Evolutionary conservation across 2,329 filamentous ascomycete genomes (phyloP).

Genomic region (Colletotrichum cuscutae): DNA sequence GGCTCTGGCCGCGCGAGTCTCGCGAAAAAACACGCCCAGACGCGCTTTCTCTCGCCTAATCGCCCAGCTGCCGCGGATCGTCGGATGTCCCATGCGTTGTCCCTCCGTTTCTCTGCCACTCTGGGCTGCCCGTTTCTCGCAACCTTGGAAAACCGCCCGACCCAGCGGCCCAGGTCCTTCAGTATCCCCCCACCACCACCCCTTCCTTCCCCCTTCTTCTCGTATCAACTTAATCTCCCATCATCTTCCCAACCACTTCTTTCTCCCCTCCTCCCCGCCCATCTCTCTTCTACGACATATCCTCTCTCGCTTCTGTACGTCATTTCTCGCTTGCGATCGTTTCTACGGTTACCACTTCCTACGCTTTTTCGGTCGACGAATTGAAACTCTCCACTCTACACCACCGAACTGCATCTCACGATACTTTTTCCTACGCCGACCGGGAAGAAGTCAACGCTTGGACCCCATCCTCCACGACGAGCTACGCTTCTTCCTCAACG

Average conservation of each 20-base stretch:
- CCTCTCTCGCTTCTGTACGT: conserved; percentile 20
- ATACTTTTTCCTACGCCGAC: neutral
- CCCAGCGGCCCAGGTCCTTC: neutral
- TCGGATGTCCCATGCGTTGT: conserved; percentile 19
- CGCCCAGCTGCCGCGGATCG: conserved; percentile 5
- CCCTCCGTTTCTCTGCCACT: neutral
- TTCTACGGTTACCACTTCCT: conserved; percentile 20
- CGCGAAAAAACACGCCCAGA: conserved; percentile 35
- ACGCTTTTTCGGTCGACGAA: neutral
- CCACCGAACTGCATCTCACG: conserved; percentile 5
- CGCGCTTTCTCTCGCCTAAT: conserved; percentile 12
- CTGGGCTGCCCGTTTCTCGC: neutral
- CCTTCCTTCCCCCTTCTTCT: conserved; percentile 5
- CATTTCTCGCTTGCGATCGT: conserved; percentile 28
- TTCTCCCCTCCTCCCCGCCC: neutral
- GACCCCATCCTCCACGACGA: neutral
- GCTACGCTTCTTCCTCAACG: neutral
- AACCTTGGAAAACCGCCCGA: conserved; percentile 17
- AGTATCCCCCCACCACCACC: neutral
- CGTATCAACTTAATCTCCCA: conserved; percentile 17
- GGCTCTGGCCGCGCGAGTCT: conserved; percentile 1
- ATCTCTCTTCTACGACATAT: conserved; percentile 4
- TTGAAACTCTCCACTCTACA: conserved; percentile 36
- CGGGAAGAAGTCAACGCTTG: conserved; percentile 3
- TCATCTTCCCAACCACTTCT: neutral